These are phyloP conservation scores for Neospora caninum DNA, from an alignment of 169 alveolate species.

Conservation along the genomic window DNA sequence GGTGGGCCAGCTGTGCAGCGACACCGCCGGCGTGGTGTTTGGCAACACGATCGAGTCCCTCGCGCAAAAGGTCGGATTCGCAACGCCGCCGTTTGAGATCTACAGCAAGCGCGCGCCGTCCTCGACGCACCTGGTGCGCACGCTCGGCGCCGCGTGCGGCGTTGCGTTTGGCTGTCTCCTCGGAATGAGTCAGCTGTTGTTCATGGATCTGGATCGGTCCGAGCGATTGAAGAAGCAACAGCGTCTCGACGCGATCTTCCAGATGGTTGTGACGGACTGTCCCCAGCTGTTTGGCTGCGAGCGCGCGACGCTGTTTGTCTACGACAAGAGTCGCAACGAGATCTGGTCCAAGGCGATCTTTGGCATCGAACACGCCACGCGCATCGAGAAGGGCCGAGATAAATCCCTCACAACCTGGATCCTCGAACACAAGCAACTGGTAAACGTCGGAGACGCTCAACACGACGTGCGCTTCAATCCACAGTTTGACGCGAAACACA, in stretches of 20 bases:
- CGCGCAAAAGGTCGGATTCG: conserved; percentile 32
- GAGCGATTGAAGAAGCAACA: conserved; percentile 66
- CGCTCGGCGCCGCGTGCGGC: conserved; percentile 61
- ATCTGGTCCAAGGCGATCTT: conserved; percentile 57
- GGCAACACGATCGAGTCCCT: conserved; percentile 63
- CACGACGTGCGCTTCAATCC: conserved; percentile 63
- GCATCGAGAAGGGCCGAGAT: not conserved
- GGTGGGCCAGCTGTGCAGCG: conserved; percentile 72
- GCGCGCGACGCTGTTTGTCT: conserved; percentile 53
- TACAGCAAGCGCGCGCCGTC: not conserved
- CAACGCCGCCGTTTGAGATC: conserved; percentile 3
- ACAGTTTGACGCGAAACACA: conserved; percentile 13
- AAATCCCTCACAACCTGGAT: conserved; percentile 1
- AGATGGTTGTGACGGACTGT: conserved; percentile 47
- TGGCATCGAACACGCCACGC: conserved; percentile 37
- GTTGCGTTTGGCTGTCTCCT: conserved; percentile 65
- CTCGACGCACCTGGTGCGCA: not conserved
- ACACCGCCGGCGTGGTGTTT: conserved; percentile 69
- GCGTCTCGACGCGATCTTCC: conserved; percentile 65
- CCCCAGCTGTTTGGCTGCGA: conserved; percentile 61
- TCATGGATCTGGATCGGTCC: conserved; percentile 64
- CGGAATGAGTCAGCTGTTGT: conserved; percentile 65
- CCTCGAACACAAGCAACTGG: conserved; percentile 22
- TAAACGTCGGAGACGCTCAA: not conserved
- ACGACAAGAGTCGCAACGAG: conserved; percentile 37